Conservation (phyloP, 257 asterid genomes). For the Nemophila menziesii region DNA sequence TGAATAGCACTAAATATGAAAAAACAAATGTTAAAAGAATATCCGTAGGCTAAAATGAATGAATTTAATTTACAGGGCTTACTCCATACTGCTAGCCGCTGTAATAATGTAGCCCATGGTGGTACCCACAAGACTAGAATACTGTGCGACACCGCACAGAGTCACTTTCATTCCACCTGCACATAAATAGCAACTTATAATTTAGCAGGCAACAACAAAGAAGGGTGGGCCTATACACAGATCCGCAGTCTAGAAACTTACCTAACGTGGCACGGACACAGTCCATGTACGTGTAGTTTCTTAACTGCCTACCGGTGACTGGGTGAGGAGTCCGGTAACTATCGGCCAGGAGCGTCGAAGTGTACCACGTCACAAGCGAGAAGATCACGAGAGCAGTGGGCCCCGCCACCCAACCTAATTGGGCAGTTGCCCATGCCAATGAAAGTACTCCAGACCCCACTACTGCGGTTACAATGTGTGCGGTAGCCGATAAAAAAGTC, state of each 20-base stretch:
- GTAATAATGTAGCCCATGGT: constrained; percentile 64
- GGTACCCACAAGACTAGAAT: no score
- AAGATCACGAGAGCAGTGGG: constrained; percentile 48
- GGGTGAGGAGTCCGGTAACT: constrained; percentile 62
- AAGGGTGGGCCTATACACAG: no score
- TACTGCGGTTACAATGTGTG: constrained; percentile 76
- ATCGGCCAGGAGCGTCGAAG: constrained; percentile 64
- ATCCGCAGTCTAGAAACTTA: constrained; percentile 8
- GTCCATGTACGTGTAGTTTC: constrained; percentile 61
- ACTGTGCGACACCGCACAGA: no score
- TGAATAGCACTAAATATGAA: constrained; percentile 40
- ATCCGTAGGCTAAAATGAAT: background rate
- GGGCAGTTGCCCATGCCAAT: constrained; percentile 79
- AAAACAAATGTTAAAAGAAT: background rate
- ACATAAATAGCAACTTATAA: no score
- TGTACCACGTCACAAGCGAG: constrained; percentile 47
- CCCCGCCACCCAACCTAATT: constrained; percentile 79
- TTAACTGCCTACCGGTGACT: constrained; percentile 29
- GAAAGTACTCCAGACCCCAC: constrained; percentile 83
- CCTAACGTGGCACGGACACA: constrained; percentile 50
- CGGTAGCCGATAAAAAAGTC: constrained; percentile 47
- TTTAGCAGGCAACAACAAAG: background rate
- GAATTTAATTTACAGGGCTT: constrained; percentile 11
- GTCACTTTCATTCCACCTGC: no score
- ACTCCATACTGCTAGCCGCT: constrained; percentile 70